Percentiles rank a stretch among this genome's conserved stretches.
Evolutionary conservation across 495 filamentous ascomycete genomes (phyloP).

Genomic region (Thermothielavioides terrestris): DNA sequence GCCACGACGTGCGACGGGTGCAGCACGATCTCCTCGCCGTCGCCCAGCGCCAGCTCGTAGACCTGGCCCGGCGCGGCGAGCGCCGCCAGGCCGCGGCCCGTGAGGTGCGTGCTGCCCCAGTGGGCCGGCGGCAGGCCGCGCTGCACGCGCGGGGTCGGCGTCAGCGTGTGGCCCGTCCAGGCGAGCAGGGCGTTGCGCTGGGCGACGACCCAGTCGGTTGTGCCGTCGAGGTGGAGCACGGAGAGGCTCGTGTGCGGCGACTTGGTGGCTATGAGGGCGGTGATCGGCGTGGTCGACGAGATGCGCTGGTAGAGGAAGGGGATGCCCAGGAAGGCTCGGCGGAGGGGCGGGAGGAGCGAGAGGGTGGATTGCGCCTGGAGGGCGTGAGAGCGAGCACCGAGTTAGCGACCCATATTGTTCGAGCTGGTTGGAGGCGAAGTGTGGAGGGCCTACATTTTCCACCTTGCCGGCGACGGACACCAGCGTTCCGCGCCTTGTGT

Average conservation of each 20-base stretch:
- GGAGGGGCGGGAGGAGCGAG: conserved; percentile 75
- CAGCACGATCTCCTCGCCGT: conserved; percentile 77
- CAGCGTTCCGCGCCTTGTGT: conserved; percentile 81
- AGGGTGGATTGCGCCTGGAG: conserved; percentile 70
- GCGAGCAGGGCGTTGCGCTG: conserved; percentile 80
- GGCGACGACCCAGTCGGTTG: conserved; percentile 90
- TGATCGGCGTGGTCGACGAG: conserved; percentile 75
- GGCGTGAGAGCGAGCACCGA: conserved; percentile 8
- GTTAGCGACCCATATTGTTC: conserved; percentile 1
- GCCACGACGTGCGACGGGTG: conserved; percentile 85
- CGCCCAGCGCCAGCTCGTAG: conserved; percentile 67
- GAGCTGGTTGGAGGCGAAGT: neutral
- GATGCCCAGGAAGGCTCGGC: conserved; percentile 66
- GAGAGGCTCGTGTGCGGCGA: conserved; percentile 75
- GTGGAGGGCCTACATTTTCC: conserved; percentile 57
- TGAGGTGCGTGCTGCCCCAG: conserved; percentile 84
- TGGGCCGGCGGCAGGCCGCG: conserved; percentile 67
- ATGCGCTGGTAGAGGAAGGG: conserved; percentile 93
- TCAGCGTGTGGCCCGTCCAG: conserved; percentile 88
- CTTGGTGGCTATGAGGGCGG: conserved; percentile 77
- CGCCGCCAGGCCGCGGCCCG: conserved; percentile 78
- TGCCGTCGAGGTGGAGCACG: conserved; percentile 81
- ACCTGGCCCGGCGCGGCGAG: conserved; percentile 78
- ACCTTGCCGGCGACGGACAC: conserved; percentile 83
- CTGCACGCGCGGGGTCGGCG: conserved; percentile 65